These are phyloP conservation scores for Rhizopogon sp. DNA, from an alignment of 768 basidiomycete genomes.

Conservation along the genomic window DNA sequence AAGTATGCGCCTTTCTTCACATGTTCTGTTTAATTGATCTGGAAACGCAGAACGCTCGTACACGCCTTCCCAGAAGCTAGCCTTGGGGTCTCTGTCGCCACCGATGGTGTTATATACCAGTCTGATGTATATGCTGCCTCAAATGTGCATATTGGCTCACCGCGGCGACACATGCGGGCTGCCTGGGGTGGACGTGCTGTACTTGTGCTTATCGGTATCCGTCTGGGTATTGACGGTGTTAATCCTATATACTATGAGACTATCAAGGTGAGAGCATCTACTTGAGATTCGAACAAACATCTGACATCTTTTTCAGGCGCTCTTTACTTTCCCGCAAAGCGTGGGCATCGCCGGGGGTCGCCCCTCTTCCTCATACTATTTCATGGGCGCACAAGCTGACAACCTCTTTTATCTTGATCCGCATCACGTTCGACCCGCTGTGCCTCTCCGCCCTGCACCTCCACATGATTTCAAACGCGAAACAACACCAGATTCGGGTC, in stretches of 20 bases:
- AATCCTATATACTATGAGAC: slow-evolving; percentile 94
- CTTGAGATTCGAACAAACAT: not conserved
- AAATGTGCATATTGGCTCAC: slow-evolving; percentile 23
- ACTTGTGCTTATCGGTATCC: slow-evolving; percentile 77
- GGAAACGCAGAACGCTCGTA: slow-evolving; percentile 58
- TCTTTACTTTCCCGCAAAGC: slow-evolving; percentile 93
- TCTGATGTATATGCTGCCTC: slow-evolving; percentile 85
- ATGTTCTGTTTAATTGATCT: slow-evolving; percentile 1
- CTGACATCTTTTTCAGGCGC: slow-evolving; percentile 39
- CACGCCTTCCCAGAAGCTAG: slow-evolving; percentile 76
- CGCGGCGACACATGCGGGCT: slow-evolving; percentile 24
- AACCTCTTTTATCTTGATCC: slow-evolving; percentile 82
- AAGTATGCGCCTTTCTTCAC: slow-evolving; percentile 42
- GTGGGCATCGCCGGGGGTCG: slow-evolving; percentile 96
- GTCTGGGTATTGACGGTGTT: slow-evolving; percentile 88
- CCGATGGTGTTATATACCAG: slow-evolving; percentile 79
- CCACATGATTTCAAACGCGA: slow-evolving; percentile 25
- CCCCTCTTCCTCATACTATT: slow-evolving; percentile 97
- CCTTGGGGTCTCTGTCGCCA: slow-evolving; percentile 76
- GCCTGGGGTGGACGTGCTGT: slow-evolving; percentile 84
- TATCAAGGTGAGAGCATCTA: slow-evolving; percentile 49
- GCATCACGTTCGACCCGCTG: slow-evolving; percentile 70
- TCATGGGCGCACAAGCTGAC: slow-evolving; percentile 88
- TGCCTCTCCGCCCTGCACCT: slow-evolving; percentile 60
- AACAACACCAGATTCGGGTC: slow-evolving; percentile 22